phyloP scores from a whole-genome alignment of 2,329 filamentous ascomycete species.

The Ramularia endophylla region DNA sequence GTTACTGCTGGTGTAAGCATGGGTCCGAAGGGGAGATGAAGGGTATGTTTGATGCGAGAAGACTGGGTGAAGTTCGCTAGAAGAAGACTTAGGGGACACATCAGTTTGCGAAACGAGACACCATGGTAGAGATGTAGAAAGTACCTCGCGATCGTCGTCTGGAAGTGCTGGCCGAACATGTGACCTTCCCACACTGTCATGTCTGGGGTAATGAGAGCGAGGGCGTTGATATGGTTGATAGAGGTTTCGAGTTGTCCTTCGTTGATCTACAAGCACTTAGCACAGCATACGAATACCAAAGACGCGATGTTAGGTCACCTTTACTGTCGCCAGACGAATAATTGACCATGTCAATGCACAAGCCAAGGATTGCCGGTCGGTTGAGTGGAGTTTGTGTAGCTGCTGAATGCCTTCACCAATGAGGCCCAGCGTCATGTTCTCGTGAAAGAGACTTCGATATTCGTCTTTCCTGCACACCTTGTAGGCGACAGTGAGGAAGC shows the following conservation, averaged over 20 bases:
- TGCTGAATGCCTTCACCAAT: conserved; percentile 7
- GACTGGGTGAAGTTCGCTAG: conserved; percentile 12
- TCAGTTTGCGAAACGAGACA: not conserved
- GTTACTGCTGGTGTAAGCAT: conserved; percentile 8
- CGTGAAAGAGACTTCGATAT: conserved; percentile 6
- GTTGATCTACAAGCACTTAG: conserved; percentile 6
- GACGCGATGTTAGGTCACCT: conserved; percentile 1
- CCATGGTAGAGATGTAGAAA: not conserved
- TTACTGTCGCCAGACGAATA: conserved; percentile 14
- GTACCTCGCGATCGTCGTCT: conserved; percentile 8
- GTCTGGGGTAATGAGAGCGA: conserved; percentile 9
- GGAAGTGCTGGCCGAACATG: conserved; percentile 10
- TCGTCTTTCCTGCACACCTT: conserved; percentile 14
- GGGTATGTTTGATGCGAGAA: conserved; percentile 5
- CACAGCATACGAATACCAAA: no score
- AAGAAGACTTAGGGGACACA: conserved; percentile 5
- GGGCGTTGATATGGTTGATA: conserved; percentile 12
- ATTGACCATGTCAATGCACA: conserved; percentile 13
- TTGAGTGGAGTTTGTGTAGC: not conserved
- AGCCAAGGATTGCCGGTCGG: conserved; percentile 3
- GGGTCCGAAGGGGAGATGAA: conserved; percentile 10
- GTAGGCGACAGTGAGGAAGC: conserved; percentile 14
- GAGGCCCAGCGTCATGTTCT: conserved; percentile 10
- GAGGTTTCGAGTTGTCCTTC: conserved; percentile 13
- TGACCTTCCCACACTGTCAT: conserved; percentile 10